These are phyloP conservation scores for Macaranga tanarius DNA, from an alignment of 441 rosid species.

Conservation along the genomic window DNA sequence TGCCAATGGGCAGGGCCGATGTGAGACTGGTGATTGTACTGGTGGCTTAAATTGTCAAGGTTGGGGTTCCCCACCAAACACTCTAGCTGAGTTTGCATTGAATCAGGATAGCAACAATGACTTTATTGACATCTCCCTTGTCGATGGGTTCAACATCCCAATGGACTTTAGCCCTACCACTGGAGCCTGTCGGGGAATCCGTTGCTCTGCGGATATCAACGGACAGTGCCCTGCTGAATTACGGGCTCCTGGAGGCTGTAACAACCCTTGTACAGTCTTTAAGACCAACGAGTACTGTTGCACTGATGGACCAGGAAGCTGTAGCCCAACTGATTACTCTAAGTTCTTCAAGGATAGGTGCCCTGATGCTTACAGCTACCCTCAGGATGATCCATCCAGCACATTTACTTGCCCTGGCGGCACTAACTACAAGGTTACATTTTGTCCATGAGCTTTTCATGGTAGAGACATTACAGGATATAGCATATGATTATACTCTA, in stretches of 20 bases:
- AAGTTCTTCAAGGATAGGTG: slow-evolving; percentile 49
- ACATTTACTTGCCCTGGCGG: slow-evolving; percentile 40
- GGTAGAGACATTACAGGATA: too few species aligned
- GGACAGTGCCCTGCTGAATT: slow-evolving; percentile 42
- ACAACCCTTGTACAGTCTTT: slow-evolving; percentile 45
- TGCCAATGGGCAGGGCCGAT: slow-evolving; percentile 38
- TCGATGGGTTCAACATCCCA: slow-evolving; percentile 67
- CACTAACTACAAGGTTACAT: slow-evolving; percentile 35
- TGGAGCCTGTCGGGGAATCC: slow-evolving; percentile 21
- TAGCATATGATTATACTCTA: too few species aligned
- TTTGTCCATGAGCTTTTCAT: slow-evolving; percentile 24
- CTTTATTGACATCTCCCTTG: slow-evolving; percentile 48
- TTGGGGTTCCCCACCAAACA: slow-evolving; percentile 50
- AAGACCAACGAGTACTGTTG: slow-evolving; percentile 54
- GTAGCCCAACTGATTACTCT: slow-evolving; percentile 51
- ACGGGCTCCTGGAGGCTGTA: slow-evolving; percentile 43
- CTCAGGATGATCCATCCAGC: slow-evolving; percentile 55
- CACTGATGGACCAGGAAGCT: slow-evolving; percentile 36
- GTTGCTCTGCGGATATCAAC: slow-evolving; percentile 39
- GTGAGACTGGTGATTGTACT: slow-evolving; percentile 49
- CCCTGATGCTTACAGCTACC: slow-evolving; percentile 56
- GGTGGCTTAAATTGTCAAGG: slow-evolving; percentile 46
- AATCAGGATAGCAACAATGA: slow-evolving; percentile 36
- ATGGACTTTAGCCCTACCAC: slow-evolving; percentile 43
- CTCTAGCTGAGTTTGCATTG: slow-evolving; percentile 50